Evolutionary conservation across 192 early-diverging fungal species (phyloP).

Genomic region (Podila epicladia): DNA sequence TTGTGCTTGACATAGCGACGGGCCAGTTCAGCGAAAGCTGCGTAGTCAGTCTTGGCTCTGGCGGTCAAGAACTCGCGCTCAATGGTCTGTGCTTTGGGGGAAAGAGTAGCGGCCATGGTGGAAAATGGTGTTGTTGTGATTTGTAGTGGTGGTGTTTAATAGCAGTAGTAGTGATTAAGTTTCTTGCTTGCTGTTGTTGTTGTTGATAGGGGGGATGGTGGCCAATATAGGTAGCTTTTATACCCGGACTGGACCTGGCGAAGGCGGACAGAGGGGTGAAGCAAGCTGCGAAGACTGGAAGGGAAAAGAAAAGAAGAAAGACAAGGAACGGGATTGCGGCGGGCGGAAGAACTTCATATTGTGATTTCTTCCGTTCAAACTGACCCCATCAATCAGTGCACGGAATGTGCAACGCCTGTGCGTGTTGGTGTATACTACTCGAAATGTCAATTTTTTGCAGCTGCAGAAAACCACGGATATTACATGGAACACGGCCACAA

Average conservation of each 20-base stretch:
- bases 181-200: not conserved
- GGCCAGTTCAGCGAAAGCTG: constrained; percentile 57
- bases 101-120: constrained; percentile 33
- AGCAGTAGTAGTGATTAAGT: not conserved
- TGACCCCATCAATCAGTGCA: no score
- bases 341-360: no score
- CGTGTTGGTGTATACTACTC: no score
- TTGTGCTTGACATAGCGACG: constrained; percentile 66
- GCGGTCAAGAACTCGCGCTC: constrained; percentile 56
- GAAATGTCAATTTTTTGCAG: no score
- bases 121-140: not conserved
- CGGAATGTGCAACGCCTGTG: no score
- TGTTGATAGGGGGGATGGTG: not conserved
- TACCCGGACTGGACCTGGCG: not conserved
- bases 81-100: constrained; percentile 55
- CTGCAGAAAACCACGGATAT: no score
- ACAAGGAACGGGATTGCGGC: not conserved
- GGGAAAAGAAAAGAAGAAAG: not conserved
- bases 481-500: no score
- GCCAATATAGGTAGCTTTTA: not conserved
- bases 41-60: constrained; percentile 57
- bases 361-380: no score
- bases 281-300: not conserved
- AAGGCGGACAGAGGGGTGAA: not conserved
- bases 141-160: not conserved